Evolutionary conservation across 352 stramenopile genomes (phyloP), one percentile per base, ranked within the genome.

Genomic region (Phytophthora nicotianae): DNA sequence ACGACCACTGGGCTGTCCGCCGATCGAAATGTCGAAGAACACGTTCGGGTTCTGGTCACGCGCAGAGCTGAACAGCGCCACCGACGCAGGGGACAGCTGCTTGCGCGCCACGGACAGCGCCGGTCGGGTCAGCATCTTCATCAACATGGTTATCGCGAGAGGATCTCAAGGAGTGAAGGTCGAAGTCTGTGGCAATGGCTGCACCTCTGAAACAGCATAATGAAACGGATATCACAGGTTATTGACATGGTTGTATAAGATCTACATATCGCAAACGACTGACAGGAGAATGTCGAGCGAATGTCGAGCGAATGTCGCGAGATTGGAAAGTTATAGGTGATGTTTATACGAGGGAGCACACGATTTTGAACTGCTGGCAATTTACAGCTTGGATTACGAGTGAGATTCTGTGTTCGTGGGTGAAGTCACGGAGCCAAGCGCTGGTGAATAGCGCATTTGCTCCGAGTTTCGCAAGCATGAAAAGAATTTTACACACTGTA

Each of bases 11-110:
- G 85, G 48, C 73, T 97, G 64, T 35, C 91, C 96, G 60, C 89
- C 94, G 69, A 99, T 97, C 46, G 95, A 88, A 24, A 99, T 90
- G 80, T 99, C 97, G 71, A 99, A 99, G 86, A 97, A 99, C 26
- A 98, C 92, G 37, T 83, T 95, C 41, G 92, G 92, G 78, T 98
- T 95, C 46, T 77, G 72, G 26, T 72, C 64, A 45, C 72, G 71
- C 26, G 67, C 65, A n/a, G 78, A 70, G 79, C 82, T 93, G 70
- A 93, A 93, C 45, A 75, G 62, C 49, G 70, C 68, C 48, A 62
- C 17, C 2, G 56, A 65, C 14, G 35, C 41, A 14, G 48, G 60
- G 14, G 58, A 63, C 27, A 72, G 50, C 54, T 68, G 53, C 54
- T 73, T 65, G 37, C 64, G 65, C 24, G 65, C 50, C 7, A 47